phyloP scores from a whole-genome alignment of 176 grass and related monocot species.

The Zizania latifolia region DNA sequence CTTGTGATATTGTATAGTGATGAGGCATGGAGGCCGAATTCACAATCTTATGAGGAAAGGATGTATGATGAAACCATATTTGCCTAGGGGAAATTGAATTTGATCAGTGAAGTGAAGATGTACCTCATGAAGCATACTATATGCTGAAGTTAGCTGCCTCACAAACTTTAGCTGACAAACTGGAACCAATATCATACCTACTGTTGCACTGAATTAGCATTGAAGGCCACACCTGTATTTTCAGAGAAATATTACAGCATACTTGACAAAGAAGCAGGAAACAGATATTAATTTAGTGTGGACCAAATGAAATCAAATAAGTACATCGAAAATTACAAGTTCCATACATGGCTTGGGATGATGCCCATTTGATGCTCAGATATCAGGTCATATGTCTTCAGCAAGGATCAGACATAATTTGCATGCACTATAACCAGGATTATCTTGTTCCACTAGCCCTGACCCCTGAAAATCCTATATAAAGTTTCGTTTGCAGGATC shows the following conservation, averaged over 20 bases:
- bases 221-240: conserved; percentile 3
- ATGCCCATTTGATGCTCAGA: background rate
- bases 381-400: conserved; percentile 1
- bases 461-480: background rate
- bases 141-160: background rate
- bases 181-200: too few relatives aligned
- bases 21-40: background rate
- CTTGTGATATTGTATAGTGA: background rate
- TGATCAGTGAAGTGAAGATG: background rate
- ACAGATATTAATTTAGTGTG: background rate
- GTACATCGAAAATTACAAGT: background rate
- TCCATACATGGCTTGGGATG: background rate
- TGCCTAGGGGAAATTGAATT: background rate
- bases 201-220: background rate
- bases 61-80: background rate
- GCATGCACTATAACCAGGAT: background rate
- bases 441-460: background rate
- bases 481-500: background rate
- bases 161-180: conserved; percentile 4
- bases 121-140: background rate
- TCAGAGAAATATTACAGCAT: background rate
- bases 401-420: background rate
- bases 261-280: background rate
- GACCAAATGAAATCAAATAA: background rate
- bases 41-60: background rate